Conservation (phyloP, 139 green algal genomes). For the Volvox reticuliferus region DNA sequence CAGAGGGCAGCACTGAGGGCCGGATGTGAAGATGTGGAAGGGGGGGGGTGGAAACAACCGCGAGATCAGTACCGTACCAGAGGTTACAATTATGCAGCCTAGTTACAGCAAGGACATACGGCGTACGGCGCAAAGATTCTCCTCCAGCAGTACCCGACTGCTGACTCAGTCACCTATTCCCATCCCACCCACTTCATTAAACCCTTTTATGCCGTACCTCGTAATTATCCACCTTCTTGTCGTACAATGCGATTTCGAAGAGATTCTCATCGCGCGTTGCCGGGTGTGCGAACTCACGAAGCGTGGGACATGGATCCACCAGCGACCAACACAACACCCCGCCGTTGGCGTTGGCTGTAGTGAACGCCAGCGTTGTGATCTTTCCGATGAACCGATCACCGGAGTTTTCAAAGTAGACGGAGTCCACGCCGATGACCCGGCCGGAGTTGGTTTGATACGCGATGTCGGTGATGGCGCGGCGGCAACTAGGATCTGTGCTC, state of each 20-base stretch:
- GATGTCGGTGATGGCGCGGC: background rate
- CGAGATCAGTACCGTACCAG: no score
- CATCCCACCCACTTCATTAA: no score
- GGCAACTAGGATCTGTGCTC: background rate
- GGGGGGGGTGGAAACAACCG: no score
- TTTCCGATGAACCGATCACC: slow-evolving; percentile 17
- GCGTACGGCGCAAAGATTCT: no score
- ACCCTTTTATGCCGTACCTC: background rate
- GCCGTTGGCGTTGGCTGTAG: background rate
- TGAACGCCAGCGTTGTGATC: slow-evolving; percentile 33
- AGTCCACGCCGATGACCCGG: background rate
- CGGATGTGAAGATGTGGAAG: background rate
- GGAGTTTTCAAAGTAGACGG: slow-evolving; percentile 3
- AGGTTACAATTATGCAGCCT: no score
- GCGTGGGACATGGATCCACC: background rate
- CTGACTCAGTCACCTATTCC: no score
- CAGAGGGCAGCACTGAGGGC: slow-evolving; percentile 35
- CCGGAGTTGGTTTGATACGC: background rate
- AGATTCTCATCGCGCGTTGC: background rate
- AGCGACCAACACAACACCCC: slow-evolving; percentile 15
- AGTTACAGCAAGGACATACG: no score
- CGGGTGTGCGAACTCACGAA: background rate
- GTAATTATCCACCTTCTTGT: slow-evolving; percentile 25
- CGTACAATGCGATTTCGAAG: slow-evolving; percentile 43
- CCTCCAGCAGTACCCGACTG: no score